A percentile compares a stretch with the other conserved stretches of the same genome.
phyloP scores from a whole-genome alignment of 345 rosid genomes.

The Physaria fendleri region DNA sequence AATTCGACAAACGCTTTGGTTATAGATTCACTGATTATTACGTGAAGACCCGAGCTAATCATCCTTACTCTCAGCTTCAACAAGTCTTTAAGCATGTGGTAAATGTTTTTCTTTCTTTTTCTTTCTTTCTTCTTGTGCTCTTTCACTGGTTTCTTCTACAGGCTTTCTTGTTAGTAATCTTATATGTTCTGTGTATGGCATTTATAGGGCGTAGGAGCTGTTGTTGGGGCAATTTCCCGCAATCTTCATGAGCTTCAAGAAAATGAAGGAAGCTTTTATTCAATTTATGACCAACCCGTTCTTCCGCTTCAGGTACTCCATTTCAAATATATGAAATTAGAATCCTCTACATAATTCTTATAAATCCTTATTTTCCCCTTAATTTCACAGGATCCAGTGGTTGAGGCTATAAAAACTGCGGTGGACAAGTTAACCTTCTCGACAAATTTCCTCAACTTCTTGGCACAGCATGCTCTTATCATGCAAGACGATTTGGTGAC shows the following conservation, averaged over 20 bases:
- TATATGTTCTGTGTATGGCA: background rate
- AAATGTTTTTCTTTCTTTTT: conserved; percentile 13
- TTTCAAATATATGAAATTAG: background rate
- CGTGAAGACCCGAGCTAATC: conserved; percentile 94
- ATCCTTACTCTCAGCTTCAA: conserved; percentile 97
- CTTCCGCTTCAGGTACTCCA: conserved; percentile 72
- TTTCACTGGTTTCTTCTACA: conserved; percentile 11
- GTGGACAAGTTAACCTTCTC: conserved; percentile 84
- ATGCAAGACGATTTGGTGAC: conserved; percentile 89
- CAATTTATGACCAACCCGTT: conserved; percentile 88
- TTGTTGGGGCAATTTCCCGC: conserved; percentile 95
- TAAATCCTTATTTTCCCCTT: background rate
- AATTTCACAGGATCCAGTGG: conserved; percentile 69
- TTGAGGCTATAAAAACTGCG: conserved; percentile 71
- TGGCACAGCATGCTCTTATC: conserved; percentile 97
- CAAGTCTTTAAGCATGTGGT: conserved; percentile 99
- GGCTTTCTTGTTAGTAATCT: conserved; percentile 1
- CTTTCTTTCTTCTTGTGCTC: too few species aligned
- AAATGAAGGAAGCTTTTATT: conserved; percentile 87
- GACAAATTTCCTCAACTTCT: conserved; percentile 73
- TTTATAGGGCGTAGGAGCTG: conserved; percentile 92
- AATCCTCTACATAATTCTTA: background rate
- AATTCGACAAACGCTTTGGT: conserved; percentile 93
- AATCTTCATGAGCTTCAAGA: conserved; percentile 98
- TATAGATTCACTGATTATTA: conserved; percentile 88